Base-by-base conservation (phyloP, 1,139 yeast genomes). In the Zygoascus meyerae region DNA sequence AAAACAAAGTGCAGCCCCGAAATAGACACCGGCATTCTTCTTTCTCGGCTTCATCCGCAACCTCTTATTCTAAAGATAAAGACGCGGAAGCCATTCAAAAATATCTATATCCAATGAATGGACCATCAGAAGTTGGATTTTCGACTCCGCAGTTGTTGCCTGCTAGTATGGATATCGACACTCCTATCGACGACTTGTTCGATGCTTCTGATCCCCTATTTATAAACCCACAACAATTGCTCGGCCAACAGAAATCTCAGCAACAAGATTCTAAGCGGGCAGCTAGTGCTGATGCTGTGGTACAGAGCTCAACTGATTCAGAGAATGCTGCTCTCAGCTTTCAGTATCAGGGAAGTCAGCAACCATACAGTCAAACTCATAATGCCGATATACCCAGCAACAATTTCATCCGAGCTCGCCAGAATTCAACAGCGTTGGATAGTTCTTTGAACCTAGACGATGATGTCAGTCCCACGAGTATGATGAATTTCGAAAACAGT, bases 1-100 rank as follows among this genome's bases (percentile, higher is more conserved):
- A 29, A 29, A 35, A 17, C 15, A 42, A 30, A 17, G 45, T 36
- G 8, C 18, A 42, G 15, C 34, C 34, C 2, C 26, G 30, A 6
- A 38, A 44, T 21, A 48, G 63, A 29, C 54, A 57, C 43, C 67
- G 95, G 35, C 92, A 84, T 59, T 83, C 85, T 29, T 86, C 95
- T 1, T 89, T 86, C 61, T 80, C 89, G 5, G 96, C 96, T 0
- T 79, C 87, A 1, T 77, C 86, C 10, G 79, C 87, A 0, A 68
- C 76, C 10, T 79, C 94, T 0, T 87, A 87, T 59, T 74, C 86
- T 2, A 77, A 76, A 40, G 63, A 67, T 40, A 72, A 72, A 53
- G 82, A 78, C 34, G 50, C 53, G 28, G 62, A 55, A 26, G 57
- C 51, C 5, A 52, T 59, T 40, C 70, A 73, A 6, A 49, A 57